Evolutionary conservation across 345 rosid species (phyloP), one percentile per base, ranked within the genome.

Genomic region (Gossypium bickii): DNA sequence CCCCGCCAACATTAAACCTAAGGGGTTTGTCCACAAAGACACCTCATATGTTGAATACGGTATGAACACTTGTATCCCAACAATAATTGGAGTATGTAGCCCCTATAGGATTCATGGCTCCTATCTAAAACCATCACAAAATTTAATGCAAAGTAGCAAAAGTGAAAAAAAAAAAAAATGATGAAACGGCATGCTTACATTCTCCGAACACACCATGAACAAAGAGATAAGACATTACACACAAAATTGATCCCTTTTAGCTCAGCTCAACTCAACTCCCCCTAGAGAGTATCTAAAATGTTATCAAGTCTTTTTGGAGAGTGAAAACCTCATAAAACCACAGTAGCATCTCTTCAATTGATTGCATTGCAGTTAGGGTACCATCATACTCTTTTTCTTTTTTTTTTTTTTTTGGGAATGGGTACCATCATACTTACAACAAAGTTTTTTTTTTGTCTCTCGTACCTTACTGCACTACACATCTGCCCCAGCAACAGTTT

Each of bases 401-500:
- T 27, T 3, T 3, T 27, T 27, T 27, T 27, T 4, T 3, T 4
- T 4, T 4, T 0, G 38, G 38, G 38, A 34, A 34, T 4, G 43
- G 44, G 17, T 9, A 29, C 27, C 73, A 70, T 70, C 73, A 52
- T 25, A 69, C 27, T 69, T 69, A 69, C 73, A 69, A 9, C 9
- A 12, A 51, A 29, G 16, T 66, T 44, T 11, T 65, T 24, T 24
- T 52, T 11, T 66, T 24, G 1, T 52, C 22, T 20, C 12, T 3
- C 71, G 24, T 24, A n/a, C 25, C 22, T 25, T 68, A 15, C 9
- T 25, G 13, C 43, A 13, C 41, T 41, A 25, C 18, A 68, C 60
- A 38, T 52, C 74, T 24, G 74, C 27, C 53, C 53, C 78, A 2
- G 72, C 70, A 65, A 55, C 55, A 15, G 7, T 18, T 59, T 82